A percentile compares a stretch with the other conserved stretches of the same genome.
Evolutionary conservation across 768 basidiomycete genomes (phyloP).

Genomic region (Suillus clintonianus): DNA sequence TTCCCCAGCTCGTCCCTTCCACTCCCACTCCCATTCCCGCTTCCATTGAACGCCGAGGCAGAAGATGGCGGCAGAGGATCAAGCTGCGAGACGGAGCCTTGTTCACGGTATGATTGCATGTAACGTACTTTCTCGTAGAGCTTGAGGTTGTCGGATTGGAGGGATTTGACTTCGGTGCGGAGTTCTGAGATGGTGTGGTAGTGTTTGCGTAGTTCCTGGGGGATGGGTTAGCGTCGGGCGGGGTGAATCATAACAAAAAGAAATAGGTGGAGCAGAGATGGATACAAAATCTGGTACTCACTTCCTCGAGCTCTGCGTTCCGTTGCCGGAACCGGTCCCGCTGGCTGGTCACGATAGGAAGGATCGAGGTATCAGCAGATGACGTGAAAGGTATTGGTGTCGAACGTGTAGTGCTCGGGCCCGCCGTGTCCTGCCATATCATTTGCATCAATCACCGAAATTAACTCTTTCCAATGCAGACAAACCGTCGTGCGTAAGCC

Average conservation of each 20-base stretch:
- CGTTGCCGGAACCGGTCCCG: slow-evolving; percentile 97
- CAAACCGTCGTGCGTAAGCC: slow-evolving; percentile 3
- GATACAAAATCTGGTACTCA: slow-evolving; percentile 29
- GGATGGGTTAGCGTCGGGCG: neutral
- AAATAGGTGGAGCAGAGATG: neutral
- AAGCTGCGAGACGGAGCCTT: slow-evolving; percentile 62
- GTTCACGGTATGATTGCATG: slow-evolving; percentile 95
- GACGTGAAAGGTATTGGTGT: slow-evolving; percentile 72
- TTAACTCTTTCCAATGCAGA: neutral
- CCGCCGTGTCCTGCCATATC: slow-evolving; percentile 19
- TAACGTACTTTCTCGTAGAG: slow-evolving; percentile 98
- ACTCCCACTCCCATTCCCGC: slow-evolving; percentile 40
- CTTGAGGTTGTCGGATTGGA: slow-evolving; percentile 96
- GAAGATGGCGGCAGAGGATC: slow-evolving; percentile 60
- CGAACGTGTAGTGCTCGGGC: slow-evolving; percentile 37
- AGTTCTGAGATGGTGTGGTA: slow-evolving; percentile 93
- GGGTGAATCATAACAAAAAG: neutral
- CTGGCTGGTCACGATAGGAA: slow-evolving; percentile 98
- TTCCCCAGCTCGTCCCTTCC: slow-evolving; percentile 76
- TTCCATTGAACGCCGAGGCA: slow-evolving; percentile 28
- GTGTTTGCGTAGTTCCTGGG: slow-evolving; percentile 90
- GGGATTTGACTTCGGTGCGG: slow-evolving; percentile 86
- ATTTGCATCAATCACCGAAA: no score
- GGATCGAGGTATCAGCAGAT: slow-evolving; percentile 87
- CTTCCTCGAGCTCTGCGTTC: slow-evolving; percentile 96